Evolutionary conservation across 2,329 filamentous ascomycete species (phyloP), one percentile per base, ranked within the genome.

Genomic region (Teratosphaeria destructans): DNA sequence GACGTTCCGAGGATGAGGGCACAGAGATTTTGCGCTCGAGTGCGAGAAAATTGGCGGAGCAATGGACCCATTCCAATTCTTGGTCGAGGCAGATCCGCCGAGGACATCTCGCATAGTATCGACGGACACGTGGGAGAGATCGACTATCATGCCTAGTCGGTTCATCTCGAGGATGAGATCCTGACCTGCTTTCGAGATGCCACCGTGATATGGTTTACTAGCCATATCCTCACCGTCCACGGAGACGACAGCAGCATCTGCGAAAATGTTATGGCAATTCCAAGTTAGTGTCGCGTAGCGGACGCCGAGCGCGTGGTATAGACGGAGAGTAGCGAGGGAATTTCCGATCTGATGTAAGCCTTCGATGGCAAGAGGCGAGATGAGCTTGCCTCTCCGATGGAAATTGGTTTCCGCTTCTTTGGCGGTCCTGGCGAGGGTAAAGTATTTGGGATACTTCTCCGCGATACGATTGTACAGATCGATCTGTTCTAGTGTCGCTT

Each of bases 301-400:
- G 5, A 92, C 91, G 1, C 93, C 93, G 2, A 95, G 79, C 2
- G 81, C 78, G 72, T 94, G 79, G 73, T 87, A 96, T 27, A 84
- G 79, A 6, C 93, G 85, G 10, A 97, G 78, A 58, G 85, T 91
- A 49, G 87, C 81, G 27, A 86, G 78, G 0, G 85, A 89, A 75
- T 96, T 96, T 60, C 90, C 92, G 66, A 97, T 95, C 68, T 96
- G 93, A 71, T 97, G 93, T 7, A 96, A 81, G 3, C 93, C 93
- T 75, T 96, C 91, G 57, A 95, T 84, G 2, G 87, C 89, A 3
- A 93, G 76, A 0, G 89, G 88, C 0, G 88, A 92, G 68, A 94
- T 88, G 56, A 95, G 78, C 64, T 73, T 76, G 26, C 74, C 73
- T 2, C 68, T 49, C 10, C 64, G 59, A 5, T 71, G 60, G 61